Evolutionary conservation across 495 filamentous ascomycete genomes (phyloP), one percentile per base, ranked within the genome.

Genomic region (Cercophora samala): DNA sequence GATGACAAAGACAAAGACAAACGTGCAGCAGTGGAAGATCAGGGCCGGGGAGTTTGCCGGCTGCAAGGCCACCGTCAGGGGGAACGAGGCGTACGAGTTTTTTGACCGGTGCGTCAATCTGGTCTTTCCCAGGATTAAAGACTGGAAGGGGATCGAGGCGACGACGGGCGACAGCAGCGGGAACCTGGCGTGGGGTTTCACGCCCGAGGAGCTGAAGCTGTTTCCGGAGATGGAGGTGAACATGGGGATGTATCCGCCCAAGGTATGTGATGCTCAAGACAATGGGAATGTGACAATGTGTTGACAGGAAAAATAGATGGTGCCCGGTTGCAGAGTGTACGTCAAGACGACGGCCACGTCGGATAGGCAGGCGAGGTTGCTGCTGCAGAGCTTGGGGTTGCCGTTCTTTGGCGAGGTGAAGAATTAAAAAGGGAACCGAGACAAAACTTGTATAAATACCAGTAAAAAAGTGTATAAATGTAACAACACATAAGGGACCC

Each of bases 191-290:
- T 97, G 89, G 76, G 93, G 94, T 66, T 80, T 98, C 67, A 79
- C 77, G 5, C 81, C 87, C 42, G 89, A 92, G 67, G 83, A 85
- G 53, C 85, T 97, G 63, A 86, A 88, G 64, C 73, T 91, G 61
- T 98, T 97, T 78, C 96, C 96, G 0, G 95, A 99, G 80, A 85
- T 98, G 63, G 93, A 97, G 76, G 85, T 90, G 55, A 96, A 96
- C 79, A 94, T 93, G 74, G 58, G 68, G 69, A 68, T 79, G 69
- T 73, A 70, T 55, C 72, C 73, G 24, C 42, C 69, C 60, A 73
- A 69, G 63, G 62, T 65, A 23, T 58, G 13, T n/a, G 55, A 58
- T 54, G 69, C n/a, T n/a, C n/a, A n/a, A n/a, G n/a, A n/a, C n/a
- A n/a, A n/a, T n/a, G n/a, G n/a, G n/a, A n/a, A n/a, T n/a, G n/a